A percentile compares a stretch with the other conserved stretches of the same genome.
phyloP scores from a whole-genome alignment of 1,284 basidiomycete genomes.

The Hypsizygus ulmarius region DNA sequence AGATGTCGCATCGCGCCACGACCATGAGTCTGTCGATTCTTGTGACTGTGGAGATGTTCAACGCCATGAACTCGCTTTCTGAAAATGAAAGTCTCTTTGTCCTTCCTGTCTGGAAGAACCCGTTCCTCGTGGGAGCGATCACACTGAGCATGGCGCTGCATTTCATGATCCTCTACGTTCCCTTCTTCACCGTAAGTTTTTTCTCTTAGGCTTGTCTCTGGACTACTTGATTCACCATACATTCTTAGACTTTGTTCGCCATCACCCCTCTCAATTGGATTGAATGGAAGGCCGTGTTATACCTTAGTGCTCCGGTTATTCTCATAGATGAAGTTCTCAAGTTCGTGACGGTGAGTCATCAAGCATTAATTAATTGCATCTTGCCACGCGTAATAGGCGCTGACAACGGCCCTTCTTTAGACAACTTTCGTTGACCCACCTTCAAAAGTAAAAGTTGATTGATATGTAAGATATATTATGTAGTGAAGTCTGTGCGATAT shows the following conservation, averaged over 20 bases:
- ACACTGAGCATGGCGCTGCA: conserved; percentile 89
- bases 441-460: conserved; percentile 17
- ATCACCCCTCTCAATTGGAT: conserved; percentile 88
- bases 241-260: conserved; percentile 74
- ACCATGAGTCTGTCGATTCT: conserved; percentile 95
- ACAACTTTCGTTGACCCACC: conserved; percentile 17
- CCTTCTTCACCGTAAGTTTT: conserved; percentile 81
- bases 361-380: too few species aligned
- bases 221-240: conserved; percentile 8
- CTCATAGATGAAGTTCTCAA: conserved; percentile 92
- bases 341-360: conserved; percentile 75
- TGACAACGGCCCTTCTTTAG: conserved; percentile 2
- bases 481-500: too few species aligned
- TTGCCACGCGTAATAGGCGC: neutral
- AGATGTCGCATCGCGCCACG: conserved; percentile 82
- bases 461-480: conserved; percentile 7
- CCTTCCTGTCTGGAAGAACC: conserved; percentile 92
- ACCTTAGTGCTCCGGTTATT: conserved; percentile 86
- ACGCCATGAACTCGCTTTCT: conserved; percentile 98
- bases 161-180: conserved; percentile 92
- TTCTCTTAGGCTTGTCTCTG: neutral
- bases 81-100: conserved; percentile 93
- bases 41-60: conserved; percentile 98
- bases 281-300: conserved; percentile 96
- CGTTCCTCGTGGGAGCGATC: conserved; percentile 87